Percentiles rank a stretch among this genome's conserved stretches.
phyloP scores from a whole-genome alignment of 495 filamentous ascomycete genomes.

The Penicillium silybi region DNA sequence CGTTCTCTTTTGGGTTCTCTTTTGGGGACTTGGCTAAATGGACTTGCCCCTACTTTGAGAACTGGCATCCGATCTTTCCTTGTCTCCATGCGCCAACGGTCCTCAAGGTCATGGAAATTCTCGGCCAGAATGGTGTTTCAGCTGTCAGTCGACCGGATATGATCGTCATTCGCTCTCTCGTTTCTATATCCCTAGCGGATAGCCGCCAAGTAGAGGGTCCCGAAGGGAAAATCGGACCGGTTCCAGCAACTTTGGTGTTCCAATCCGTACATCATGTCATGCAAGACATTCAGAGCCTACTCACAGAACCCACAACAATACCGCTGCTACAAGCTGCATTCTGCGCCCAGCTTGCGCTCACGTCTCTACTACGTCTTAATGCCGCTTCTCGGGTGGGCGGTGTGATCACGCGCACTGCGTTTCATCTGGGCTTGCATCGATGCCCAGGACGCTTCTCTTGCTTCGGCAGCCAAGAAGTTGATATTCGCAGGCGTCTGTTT shows the following conservation, averaged over 20 bases:
- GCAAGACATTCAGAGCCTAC: constrained; percentile 30
- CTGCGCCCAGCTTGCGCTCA: constrained; percentile 41
- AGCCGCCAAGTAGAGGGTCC: constrained; percentile 20
- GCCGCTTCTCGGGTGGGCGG: constrained; percentile 47
- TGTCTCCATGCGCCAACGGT: constrained; percentile 43
- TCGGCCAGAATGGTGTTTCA: constrained; percentile 20
- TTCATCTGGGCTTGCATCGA: constrained; percentile 47
- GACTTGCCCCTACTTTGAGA: constrained; percentile 43
- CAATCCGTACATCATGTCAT: constrained; percentile 34
- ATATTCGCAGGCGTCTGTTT: constrained; percentile 43
- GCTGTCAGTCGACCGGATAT: constrained; percentile 22
- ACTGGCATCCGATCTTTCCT: constrained; percentile 48
- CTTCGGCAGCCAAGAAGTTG: constrained; percentile 32
- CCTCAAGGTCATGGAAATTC: constrained; percentile 33
- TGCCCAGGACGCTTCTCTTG: constrained; percentile 42
- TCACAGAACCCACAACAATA: constrained; percentile 37
- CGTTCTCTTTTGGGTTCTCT: constrained; percentile 25
- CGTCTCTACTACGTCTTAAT: constrained; percentile 45
- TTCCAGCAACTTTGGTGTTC: constrained; percentile 35
- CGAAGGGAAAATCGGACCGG: constrained; percentile 9
- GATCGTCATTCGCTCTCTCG: constrained; percentile 41
- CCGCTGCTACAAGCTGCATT: constrained; percentile 41
- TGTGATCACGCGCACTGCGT: constrained; percentile 42
- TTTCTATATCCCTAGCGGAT: constrained; percentile 42
- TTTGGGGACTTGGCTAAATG: constrained; percentile 37